phyloP scores from a whole-genome alignment of 2,329 filamentous ascomycete species.

The Trichoderma pleuroti region DNA sequence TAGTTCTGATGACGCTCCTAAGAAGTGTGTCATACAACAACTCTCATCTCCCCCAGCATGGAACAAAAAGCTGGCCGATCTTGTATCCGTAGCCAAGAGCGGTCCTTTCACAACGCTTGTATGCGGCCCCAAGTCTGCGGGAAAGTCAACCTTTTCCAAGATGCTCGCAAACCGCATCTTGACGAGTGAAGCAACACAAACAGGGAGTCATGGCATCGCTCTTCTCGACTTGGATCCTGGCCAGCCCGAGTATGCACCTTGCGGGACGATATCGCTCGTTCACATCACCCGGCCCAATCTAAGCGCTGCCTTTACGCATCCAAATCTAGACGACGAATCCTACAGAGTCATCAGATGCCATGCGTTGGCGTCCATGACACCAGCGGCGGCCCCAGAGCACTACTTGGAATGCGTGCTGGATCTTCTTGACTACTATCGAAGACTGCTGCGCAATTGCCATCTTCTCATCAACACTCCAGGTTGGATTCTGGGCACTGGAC shows the following conservation, averaged over 20 bases:
- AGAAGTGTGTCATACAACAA: constrained; percentile 48
- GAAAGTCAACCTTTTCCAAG: constrained; percentile 71
- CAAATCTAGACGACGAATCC: constrained; percentile 32
- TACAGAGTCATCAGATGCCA: constrained; percentile 56
- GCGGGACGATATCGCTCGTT: constrained; percentile 67
- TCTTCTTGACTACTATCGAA: constrained; percentile 57
- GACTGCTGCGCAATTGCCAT: constrained; percentile 44
- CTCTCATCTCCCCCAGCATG: constrained; percentile 56
- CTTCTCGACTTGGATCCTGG: constrained; percentile 75
- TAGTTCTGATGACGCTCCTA: constrained; percentile 51
- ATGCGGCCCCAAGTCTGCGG: constrained; percentile 67
- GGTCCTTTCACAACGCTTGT: constrained; percentile 50
- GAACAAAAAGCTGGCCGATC: constrained; percentile 56
- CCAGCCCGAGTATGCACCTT: constrained; percentile 70
- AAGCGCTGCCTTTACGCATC: constrained; percentile 64
- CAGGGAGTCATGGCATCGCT: constrained; percentile 38
- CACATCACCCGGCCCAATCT: constrained; percentile 60
- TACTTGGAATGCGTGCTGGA: constrained; percentile 63
- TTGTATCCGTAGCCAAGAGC: constrained; percentile 35
- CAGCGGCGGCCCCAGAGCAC: constrained; percentile 63
- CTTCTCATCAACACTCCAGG: constrained; percentile 72
- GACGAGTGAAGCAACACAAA: constrained; percentile 36
- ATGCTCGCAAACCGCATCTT: constrained; percentile 64
- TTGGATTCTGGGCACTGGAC: constrained; percentile 68
- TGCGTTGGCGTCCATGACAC: constrained; percentile 61